phyloP scores from a whole-genome alignment of 2,329 filamentous ascomycete species.

The Exophiala aquamarina region DNA sequence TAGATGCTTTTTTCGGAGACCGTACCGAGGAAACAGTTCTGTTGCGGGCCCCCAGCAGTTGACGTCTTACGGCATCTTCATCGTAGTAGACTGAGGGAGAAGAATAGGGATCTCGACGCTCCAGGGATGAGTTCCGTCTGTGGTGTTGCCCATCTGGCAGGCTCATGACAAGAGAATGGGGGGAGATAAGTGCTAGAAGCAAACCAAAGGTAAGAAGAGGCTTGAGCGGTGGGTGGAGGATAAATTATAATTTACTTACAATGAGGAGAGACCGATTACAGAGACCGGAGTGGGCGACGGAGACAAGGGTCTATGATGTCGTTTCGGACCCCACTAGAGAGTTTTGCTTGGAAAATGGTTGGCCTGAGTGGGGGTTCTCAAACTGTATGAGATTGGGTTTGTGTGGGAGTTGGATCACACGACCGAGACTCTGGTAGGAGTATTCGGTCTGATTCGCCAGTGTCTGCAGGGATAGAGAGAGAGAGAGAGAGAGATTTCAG shows the following conservation, averaged over 20 bases:
- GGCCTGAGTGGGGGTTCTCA: neutral
- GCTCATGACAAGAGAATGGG: slow-evolving; percentile 35
- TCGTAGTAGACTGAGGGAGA: slow-evolving; percentile 62
- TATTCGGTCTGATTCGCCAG: no score
- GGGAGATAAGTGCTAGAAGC: neutral
- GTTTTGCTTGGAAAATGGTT: neutral
- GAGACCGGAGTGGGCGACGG: neutral
- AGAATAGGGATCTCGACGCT: slow-evolving; percentile 53
- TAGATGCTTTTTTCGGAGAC: neutral
- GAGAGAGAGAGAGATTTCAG: no score
- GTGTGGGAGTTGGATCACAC: neutral
- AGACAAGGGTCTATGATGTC: slow-evolving; percentile 15
- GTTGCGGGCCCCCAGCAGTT: slow-evolving; percentile 45
- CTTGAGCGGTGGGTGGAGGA: no score
- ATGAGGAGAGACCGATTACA: neutral
- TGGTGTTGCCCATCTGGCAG: slow-evolving; percentile 40
- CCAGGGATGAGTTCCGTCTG: slow-evolving; percentile 42
- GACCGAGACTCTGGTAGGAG: no score
- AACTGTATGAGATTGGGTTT: neutral
- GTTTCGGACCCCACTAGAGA: slow-evolving; percentile 12
- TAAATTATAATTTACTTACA: no score
- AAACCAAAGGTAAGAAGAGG: neutral
- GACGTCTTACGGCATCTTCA: slow-evolving; percentile 47
- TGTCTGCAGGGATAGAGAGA: no score
- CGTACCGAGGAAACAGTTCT: slow-evolving; percentile 59